These are phyloP conservation scores for Hypoxylon cercidicola DNA, from an alignment of 495 filamentous ascomycete species.

Conservation along the genomic window DNA sequence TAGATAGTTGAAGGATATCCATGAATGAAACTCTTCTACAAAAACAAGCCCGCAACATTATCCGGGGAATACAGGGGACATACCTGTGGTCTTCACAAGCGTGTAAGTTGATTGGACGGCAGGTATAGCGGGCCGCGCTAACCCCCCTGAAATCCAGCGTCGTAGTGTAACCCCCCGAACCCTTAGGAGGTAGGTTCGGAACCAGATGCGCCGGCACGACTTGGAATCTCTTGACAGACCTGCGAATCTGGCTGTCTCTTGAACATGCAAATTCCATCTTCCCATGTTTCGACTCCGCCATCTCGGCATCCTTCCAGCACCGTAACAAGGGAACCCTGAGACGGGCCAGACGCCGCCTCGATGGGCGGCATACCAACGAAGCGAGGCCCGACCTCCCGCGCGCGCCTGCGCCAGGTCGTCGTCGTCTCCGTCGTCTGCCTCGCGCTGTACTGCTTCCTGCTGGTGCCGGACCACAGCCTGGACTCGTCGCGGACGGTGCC, in stretches of 20 bases:
- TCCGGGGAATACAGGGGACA: constrained; percentile 31
- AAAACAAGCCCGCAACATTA: no score
- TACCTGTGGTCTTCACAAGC: constrained; percentile 1
- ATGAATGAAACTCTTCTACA: no score
- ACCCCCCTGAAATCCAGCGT: constrained; percentile 21
- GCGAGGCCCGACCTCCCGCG: constrained; percentile 18
- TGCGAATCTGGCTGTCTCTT: constrained; percentile 14
- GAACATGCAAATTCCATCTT: no score
- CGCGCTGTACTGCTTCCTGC: constrained; percentile 51
- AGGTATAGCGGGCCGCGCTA: constrained; percentile 9
- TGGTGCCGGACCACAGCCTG: constrained; percentile 41
- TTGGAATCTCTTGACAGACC: constrained; percentile 25
- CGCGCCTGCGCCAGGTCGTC: constrained; percentile 49
- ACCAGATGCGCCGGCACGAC: constrained; percentile 30
- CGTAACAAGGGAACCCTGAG: no score
- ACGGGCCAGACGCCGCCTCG: constrained; percentile 3
- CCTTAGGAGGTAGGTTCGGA: constrained; percentile 18
- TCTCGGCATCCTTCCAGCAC: no score
- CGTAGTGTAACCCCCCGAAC: neutral
- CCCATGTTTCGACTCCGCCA: no score
- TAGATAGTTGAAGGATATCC: no score
- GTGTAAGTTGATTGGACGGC: constrained; percentile 31
- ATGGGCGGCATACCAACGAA: constrained; percentile 25
- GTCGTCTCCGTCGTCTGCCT: constrained; percentile 44
- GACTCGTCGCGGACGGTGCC: constrained; percentile 36